phyloP scores from a whole-genome alignment of 306 rosid genomes.

The Cicer pinnatifidum region DNA sequence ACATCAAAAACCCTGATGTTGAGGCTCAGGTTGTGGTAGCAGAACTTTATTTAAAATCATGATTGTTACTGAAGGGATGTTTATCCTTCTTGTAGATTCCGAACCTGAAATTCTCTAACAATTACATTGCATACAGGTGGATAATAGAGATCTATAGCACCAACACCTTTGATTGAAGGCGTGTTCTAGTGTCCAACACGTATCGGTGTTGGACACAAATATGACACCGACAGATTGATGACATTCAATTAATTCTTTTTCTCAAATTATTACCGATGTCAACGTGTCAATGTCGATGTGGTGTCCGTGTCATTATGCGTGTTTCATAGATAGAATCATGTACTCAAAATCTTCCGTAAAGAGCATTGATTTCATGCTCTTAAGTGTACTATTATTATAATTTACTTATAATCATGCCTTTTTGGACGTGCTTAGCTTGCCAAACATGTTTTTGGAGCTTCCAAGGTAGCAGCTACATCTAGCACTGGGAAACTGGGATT shows the following conservation, averaged over 20 bases:
- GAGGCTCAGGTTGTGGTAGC: background rate
- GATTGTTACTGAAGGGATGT: background rate
- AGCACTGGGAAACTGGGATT: constrained; percentile 25
- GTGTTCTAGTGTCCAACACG: too few relatives aligned
- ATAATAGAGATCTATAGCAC: background rate
- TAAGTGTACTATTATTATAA: background rate
- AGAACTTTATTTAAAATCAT: background rate
- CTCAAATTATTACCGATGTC: too few relatives aligned
- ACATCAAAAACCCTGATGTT: background rate
- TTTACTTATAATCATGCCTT: background rate
- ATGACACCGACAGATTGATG: too few relatives aligned
- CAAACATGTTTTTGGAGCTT: constrained; percentile 21
- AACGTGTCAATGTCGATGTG: too few relatives aligned
- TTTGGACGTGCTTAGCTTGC: constrained; percentile 6
- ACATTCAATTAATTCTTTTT: too few relatives aligned
- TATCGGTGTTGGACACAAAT: too few relatives aligned
- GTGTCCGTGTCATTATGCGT: too few relatives aligned
- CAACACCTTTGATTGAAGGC: too few relatives aligned
- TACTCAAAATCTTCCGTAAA: background rate
- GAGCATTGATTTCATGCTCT: background rate
- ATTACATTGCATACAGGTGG: background rate
- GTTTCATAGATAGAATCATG: background rate
- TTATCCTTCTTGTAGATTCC: background rate
- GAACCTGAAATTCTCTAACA: background rate
- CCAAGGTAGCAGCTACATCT: constrained; percentile 28